Evolutionary conservation across 208 protist genomes (phyloP).

Genomic region (Leishmania turanica): DNA sequence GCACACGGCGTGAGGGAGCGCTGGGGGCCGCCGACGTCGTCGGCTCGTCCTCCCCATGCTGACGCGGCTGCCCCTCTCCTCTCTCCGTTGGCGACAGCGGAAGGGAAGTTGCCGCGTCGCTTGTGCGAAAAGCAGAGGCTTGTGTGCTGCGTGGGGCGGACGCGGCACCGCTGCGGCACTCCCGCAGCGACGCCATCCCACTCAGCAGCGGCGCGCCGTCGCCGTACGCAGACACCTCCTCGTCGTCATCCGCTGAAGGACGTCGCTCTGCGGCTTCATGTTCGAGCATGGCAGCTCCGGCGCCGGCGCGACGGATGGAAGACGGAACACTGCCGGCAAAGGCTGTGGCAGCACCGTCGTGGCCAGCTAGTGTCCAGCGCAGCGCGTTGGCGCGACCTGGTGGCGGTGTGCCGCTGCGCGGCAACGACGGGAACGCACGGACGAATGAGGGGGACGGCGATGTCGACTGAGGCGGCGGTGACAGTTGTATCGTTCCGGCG

Average conservation of each 20-base stretch:
- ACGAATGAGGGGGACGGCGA: background rate
- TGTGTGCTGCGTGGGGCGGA: background rate
- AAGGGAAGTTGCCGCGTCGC: background rate
- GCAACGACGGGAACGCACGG: background rate
- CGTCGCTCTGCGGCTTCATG: background rate
- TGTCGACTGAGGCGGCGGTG: background rate
- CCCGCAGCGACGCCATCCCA: background rate
- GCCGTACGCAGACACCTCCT: background rate
- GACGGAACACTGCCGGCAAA: constrained; percentile 7
- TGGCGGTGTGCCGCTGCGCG: constrained; percentile 7
- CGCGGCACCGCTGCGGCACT: background rate
- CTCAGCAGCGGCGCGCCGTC: constrained; percentile 1
- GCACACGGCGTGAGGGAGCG: constrained; percentile 21
- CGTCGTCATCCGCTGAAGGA: background rate
- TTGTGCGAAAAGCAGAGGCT: background rate
- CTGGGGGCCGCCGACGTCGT: background rate
- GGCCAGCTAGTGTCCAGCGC: constrained; percentile 3
- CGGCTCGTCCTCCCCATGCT: background rate
- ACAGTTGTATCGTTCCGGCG: background rate
- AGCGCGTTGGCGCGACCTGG: constrained; percentile 5
- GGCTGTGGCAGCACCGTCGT: background rate
- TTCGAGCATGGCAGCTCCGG: background rate
- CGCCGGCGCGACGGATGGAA: background rate
- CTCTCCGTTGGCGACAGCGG: background rate
- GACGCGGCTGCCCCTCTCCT: background rate